Evolutionary conservation across 257 asterid species (phyloP).

Genomic region (Ilex asprella): DNA sequence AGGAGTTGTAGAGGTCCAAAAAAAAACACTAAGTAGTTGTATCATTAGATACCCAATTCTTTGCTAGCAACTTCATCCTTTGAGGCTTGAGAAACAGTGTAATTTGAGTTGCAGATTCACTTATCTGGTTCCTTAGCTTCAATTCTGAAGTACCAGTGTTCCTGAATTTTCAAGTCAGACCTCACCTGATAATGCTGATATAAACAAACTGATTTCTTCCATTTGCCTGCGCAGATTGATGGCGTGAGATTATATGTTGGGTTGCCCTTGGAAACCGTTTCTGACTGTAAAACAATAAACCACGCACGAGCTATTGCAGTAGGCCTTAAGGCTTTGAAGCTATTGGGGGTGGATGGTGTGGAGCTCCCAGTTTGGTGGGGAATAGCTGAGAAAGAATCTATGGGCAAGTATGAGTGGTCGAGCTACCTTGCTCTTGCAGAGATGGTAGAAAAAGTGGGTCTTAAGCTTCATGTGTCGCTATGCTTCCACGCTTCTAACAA

Average conservation of each 20-base stretch:
- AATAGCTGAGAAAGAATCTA: slow-evolving; percentile 57
- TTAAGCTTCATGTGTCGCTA: slow-evolving; percentile 64
- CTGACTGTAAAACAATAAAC: slow-evolving; percentile 42
- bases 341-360: slow-evolving; percentile 78
- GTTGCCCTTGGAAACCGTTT: slow-evolving; percentile 71
- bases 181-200: background rate
- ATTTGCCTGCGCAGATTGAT: slow-evolving; percentile 35
- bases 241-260: slow-evolving; percentile 61
- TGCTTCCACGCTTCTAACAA: slow-evolving; percentile 62
- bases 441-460: slow-evolving; percentile 53
- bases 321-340: slow-evolving; percentile 75
- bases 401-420: slow-evolving; percentile 68
- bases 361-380: slow-evolving; percentile 99
- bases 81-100: no score
- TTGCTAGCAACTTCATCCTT: background rate
- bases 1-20: no score
- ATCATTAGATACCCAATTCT: background rate
- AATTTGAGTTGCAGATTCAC: no score
- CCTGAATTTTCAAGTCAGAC: no score
- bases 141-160: no score
- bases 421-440: slow-evolving; percentile 61
- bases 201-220: background rate
- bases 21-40: no score
- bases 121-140: no score
- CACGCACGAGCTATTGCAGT: slow-evolving; percentile 70